Evolutionary conservation across 768 basidiomycete species (phyloP), one percentile per base, ranked within the genome.

Genomic region (Glaciozyma martinii): DNA sequence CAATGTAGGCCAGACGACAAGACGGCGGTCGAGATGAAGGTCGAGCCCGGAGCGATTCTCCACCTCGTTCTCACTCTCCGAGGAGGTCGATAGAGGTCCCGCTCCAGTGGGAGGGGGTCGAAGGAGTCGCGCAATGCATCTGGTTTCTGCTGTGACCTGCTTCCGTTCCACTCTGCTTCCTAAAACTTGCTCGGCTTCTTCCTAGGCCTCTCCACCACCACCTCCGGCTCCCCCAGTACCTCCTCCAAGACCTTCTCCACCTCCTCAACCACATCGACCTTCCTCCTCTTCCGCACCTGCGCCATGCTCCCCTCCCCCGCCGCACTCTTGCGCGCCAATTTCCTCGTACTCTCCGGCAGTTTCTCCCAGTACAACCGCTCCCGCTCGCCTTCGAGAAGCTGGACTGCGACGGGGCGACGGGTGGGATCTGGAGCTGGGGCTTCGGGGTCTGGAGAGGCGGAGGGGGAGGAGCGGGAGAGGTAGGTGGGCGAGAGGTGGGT

Each of bases 51-150:
- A 61, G 82, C 88, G 30, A 88, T 90, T 32, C 84, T 98, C 71
- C 94, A 98, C 80, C 81, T 98, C 57, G 94, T 98, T 62, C 85
- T 98, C 55, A 91, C 94, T 10, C 84, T 98, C 50, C 90, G 94
- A 77, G 94, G 94, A 52, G 94, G 94, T 23, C 79, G 78, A 23
- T 55, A 55, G 49, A 50, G n/a, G n/a, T n/a, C n/a, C n/a, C n/a
- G n/a, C n/a, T n/a, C n/a, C n/a, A n/a, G n/a, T n/a, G n/a, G n/a
- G n/a, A n/a, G n/a, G n/a, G n/a, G n/a, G n/a, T n/a, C 23, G 13
- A 5, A 32, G 9, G 30, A n/a, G 32, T 40, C 37, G 37, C 37
- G 37, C 37, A 40, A 40, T 40, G 37, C 37, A 40, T 40, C 37
- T 40, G 2, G 37, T 40, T 40, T 13, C 37, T 13, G 37, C 37